Evolutionary conservation across 2,329 filamentous ascomycete genomes (phyloP).

Genomic region (Verticillium isaacii): DNA sequence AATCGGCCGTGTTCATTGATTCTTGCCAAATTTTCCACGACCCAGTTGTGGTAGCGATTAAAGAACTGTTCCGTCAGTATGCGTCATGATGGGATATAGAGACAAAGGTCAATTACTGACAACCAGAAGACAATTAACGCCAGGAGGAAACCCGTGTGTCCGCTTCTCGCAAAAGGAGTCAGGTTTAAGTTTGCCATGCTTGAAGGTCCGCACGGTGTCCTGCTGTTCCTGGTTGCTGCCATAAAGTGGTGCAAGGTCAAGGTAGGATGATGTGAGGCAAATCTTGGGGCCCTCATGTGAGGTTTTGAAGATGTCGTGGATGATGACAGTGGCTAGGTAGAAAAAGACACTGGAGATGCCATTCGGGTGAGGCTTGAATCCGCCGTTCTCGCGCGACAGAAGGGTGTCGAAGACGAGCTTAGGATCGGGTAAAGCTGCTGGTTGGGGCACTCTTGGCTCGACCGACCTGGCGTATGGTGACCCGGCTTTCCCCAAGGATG

Average conservation of each 20-base stretch:
- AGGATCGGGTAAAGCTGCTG: conserved; percentile 7
- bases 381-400: conserved; percentile 31
- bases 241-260: conserved; percentile 46
- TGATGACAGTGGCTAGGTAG: conserved; percentile 67
- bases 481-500: conserved; percentile 11
- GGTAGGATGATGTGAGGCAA: conserved; percentile 36
- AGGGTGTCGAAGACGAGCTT: not conserved
- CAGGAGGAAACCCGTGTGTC: conserved; percentile 45
- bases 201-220: conserved; percentile 39
- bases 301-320: conserved; percentile 43
- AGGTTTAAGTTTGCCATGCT: conserved; percentile 46
- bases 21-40: conserved; percentile 9
- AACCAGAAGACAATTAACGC: conserved; percentile 46
- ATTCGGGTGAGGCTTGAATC: conserved; percentile 61
- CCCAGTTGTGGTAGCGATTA: conserved; percentile 29
- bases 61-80: conserved; percentile 23
- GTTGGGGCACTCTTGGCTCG: conserved; percentile 1
- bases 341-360: conserved; percentile 73
- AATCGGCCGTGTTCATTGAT: conserved; percentile 39
- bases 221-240: conserved; percentile 47
- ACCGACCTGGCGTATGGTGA: conserved; percentile 13
- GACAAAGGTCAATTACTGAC: conserved; percentile 18
- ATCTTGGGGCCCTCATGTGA: conserved; percentile 17
- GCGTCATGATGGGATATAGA: not conserved
- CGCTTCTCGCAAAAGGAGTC: conserved; percentile 49